Evolutionary conservation across 169 alveolate species (phyloP).

Genomic region (Plasmodium berghei): DNA sequence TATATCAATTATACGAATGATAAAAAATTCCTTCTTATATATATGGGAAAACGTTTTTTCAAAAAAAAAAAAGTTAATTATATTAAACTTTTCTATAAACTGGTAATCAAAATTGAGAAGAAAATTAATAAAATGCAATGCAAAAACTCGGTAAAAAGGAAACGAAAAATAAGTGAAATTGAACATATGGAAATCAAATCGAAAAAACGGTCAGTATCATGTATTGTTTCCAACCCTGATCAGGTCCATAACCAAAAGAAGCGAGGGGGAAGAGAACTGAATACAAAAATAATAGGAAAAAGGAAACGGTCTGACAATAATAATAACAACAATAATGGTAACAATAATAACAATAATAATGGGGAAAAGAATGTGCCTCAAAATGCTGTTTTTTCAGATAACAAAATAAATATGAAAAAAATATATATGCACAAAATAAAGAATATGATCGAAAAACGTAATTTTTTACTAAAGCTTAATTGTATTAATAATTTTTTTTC

Average conservation of each 20-base stretch:
- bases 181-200: not conserved
- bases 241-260: not conserved
- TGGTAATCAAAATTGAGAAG: constrained; percentile 11
- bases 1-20: constrained; percentile 28
- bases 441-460: constrained; percentile 57
- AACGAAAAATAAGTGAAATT: not conserved
- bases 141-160: not conserved
- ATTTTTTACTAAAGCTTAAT: constrained; percentile 32
- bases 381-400: too few species aligned
- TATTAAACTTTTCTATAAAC: constrained; percentile 19
- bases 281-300: not conserved
- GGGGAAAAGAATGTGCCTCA: not conserved
- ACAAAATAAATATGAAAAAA: not conserved
- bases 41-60: constrained; percentile 30
- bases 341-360: not conserved
- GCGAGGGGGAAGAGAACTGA: not conserved
- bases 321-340: not conserved
- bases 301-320: not conserved
- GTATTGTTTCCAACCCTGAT: not conserved
- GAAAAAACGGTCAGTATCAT: too few species aligned
- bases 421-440: constrained; percentile 37
- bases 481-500: constrained; percentile 48
- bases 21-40: constrained; percentile 17
- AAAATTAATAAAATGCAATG: not conserved
- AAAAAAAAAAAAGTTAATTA: constrained; percentile 43